Base-by-base conservation (phyloP, 2,329 filamentous ascomycete species). In the Cladosporium sp. region DNA sequence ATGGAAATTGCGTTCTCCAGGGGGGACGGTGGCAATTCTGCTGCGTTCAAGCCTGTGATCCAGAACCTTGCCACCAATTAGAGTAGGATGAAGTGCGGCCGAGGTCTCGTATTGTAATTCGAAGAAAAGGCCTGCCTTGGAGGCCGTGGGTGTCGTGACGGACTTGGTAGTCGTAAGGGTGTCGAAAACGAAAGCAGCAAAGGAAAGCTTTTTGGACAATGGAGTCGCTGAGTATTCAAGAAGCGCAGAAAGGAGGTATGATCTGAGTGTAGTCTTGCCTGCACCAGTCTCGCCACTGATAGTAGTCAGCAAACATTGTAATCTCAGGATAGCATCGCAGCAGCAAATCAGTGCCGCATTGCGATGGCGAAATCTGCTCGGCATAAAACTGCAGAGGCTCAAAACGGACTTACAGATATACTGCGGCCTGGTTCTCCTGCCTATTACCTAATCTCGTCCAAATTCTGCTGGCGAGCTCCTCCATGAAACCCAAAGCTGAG, bases 151-250 rank as follows among this genome's bases (percentile, higher is more conserved):
- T 0, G 93, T 97, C 1, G 93, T 97, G 36, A 92, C 87, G 1
- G 93, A 96, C 78, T 99, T 99, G 25, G 94, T 99, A 1, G 94
- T 97, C 5, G 94, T 99, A 60, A 99, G 83, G 2, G 91, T 89
- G 72, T 99, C 94, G 73, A 99, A 99, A 61, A 97, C 85, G 73
- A 97, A 99, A 43, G 93, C 88, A 20, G 93, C 93, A 51, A 95
- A 88, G 2, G 93, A 97, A 19, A 97, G 82, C 75, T 97, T 99
- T 65, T 88, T 90, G 1, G 93, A 97, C 3, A 99, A 79, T 0
- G 94, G 94, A 12, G 94, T 97, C 0, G 91, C 92, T 2, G 92
- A 94, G 73, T 92, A 96, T 68, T 88, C 88, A 30, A 99, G 84
- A 55, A 99, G 82, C 1, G 92, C 85, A 22, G 92, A 88, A 47